phyloP scores from a whole-genome alignment of 2,329 filamentous ascomycete species.

The Pestalotiopsis sp. region DNA sequence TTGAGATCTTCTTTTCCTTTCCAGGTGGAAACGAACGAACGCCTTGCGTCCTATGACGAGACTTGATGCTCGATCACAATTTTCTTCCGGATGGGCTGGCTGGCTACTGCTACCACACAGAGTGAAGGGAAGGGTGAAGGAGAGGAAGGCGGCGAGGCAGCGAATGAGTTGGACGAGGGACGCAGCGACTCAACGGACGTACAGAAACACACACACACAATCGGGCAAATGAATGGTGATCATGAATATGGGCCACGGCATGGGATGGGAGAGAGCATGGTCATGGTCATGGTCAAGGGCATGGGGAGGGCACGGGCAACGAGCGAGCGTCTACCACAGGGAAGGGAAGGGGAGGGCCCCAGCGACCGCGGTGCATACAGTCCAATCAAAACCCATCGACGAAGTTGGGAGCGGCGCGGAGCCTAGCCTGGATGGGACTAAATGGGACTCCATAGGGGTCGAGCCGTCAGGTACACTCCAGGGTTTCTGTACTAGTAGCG shows the following conservation, averaged over 20 bases:
- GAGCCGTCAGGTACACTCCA: not conserved
- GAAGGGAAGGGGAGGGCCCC: not conserved
- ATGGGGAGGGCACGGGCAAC: not conserved
- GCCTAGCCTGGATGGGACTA: constrained; percentile 3
- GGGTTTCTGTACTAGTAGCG: not conserved
- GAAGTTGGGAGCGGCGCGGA: constrained; percentile 6
- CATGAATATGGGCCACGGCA: constrained; percentile 1
- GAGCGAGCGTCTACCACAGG: not conserved
- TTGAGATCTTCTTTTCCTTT: not conserved
- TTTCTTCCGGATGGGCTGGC: not conserved
- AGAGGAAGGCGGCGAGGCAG: not conserved
- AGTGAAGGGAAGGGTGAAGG: not conserved
- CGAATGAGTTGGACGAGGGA: not conserved
- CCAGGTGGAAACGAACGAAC: not conserved
- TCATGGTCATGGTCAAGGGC: not conserved
- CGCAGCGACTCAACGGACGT: constrained; percentile 3
- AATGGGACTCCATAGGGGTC: not conserved
- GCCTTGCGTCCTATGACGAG: constrained; percentile 8
- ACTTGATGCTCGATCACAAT: constrained; percentile 2
- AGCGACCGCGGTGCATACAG: not conserved
- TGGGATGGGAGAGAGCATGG: not conserved
- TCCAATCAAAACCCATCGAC: not conserved
- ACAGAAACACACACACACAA: constrained; percentile 1
- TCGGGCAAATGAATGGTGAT: constrained; percentile 8
- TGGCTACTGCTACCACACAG: not conserved